Conservation (phyloP, 805 yeast genomes). For the Pichia manshurica region DNA sequence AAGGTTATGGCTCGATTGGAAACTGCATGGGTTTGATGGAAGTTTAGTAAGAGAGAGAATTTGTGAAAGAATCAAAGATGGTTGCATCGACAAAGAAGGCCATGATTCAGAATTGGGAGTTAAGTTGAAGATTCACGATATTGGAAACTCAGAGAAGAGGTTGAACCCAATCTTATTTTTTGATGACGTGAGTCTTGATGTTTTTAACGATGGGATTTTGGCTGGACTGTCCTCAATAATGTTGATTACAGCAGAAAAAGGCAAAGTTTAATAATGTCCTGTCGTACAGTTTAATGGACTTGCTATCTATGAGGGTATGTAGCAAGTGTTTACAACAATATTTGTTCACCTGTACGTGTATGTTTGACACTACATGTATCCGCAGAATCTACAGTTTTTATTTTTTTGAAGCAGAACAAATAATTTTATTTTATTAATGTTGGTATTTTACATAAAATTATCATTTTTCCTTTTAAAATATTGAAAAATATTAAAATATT, state of each 20-base stretch:
- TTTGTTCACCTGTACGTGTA: too few relatives aligned
- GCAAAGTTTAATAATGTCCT: background rate
- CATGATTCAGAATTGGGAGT: conserved; percentile 11
- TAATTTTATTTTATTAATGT: too few relatives aligned
- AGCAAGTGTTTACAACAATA: background rate
- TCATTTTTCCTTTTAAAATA: too few relatives aligned
- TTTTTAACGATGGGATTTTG: conserved; percentile 2
- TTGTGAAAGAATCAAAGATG: background rate
- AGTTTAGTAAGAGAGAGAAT: conserved; percentile 16
- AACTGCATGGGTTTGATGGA: conserved; percentile 25
- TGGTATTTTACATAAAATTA: too few relatives aligned
- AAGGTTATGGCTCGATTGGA: conserved; percentile 30
- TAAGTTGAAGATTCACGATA: background rate
- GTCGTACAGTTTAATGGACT: too few relatives aligned
- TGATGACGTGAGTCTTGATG: background rate
- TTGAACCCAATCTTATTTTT: too few relatives aligned
- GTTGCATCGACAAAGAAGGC: conserved; percentile 3
- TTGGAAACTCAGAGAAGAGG: too few relatives aligned
- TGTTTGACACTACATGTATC: too few relatives aligned
- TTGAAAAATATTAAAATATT: too few relatives aligned
- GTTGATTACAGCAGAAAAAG: conserved; percentile 8
- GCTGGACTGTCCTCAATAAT: conserved; percentile 2
- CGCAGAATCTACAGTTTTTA: too few relatives aligned
- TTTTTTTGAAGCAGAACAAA: too few relatives aligned
- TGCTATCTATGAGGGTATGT: background rate